Evolutionary conservation across 2,329 filamentous ascomycete species (phyloP), one percentile per base, ranked within the genome.

Genomic region (Hortaea sp.): DNA sequence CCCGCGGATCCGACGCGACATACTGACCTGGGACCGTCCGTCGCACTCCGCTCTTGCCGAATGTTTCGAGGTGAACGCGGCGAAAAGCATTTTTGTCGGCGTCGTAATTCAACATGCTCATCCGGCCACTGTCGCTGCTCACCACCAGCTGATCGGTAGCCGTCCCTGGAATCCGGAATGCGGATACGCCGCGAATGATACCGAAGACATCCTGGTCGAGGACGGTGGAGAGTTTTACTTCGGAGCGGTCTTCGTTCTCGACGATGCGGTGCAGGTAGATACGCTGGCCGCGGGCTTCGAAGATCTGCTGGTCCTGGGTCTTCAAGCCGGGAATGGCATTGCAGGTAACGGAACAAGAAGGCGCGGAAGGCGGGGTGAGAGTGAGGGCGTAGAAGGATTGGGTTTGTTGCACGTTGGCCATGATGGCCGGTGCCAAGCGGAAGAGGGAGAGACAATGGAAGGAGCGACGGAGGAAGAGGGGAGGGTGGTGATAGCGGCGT

Each of bases 381-480:
- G 92, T 97, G 72, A 98, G 77, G 62, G 88, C 92, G 73, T 98
- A 98, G 72, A 98, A 82, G 68, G 95, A 95, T 88, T 63, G 61
- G 7, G 95, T 94, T 67, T 90, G 90, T 56, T 89, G 95, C 51
- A 90, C 95, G 66, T 89, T 94, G 73, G 92, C 90, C 92, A 97
- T 97, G 65, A 49, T 74, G 70, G 66, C 53, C 44, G 53, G 29
- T 43, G 32, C 13, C 7, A 6, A 11, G 6, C 20, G 12, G 27
- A 20, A 10, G 31, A 28, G 12, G 31, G 32, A 27, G 7, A 10
- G 43, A 4, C 4, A 27, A 10, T 30, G 7, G 9, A 32, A 20
- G 31, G 31, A 13, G 29, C 42, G 13, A 10, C 5, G 27, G 31
- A 11, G 7, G 5, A 7, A 38, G 11, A 9, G 11, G 12, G 28